Conservation (phyloP, 1,139 yeast genomes). For the Blastobotrys raffinosifermentans region DNA sequence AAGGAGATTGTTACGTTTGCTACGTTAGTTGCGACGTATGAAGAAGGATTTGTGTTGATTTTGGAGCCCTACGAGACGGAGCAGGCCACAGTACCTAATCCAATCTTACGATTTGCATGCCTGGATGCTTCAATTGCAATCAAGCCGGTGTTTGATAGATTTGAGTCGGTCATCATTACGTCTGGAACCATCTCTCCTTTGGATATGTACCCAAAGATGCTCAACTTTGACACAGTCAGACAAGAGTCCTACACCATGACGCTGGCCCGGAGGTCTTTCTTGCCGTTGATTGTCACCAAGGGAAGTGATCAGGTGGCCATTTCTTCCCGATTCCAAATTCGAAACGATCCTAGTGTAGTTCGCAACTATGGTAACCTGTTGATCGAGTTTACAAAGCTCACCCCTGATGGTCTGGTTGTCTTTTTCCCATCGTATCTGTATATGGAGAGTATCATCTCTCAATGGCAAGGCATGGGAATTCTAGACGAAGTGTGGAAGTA, state of each 20-base stretch:
- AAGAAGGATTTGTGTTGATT: conserved; percentile 83
- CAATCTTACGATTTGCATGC: conserved; percentile 90
- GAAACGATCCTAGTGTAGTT: conserved; percentile 97
- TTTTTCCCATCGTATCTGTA: conserved; percentile 94
- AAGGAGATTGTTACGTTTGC: conserved; percentile 98
- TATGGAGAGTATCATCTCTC: conserved; percentile 95
- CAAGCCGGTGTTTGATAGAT: conserved; percentile 91
- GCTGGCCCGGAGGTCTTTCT: conserved; percentile 80
- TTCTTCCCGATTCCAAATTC: conserved; percentile 89
- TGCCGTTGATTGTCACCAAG: conserved; percentile 93
- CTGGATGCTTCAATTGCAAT: conserved; percentile 97
- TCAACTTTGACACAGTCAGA: conserved; percentile 87
- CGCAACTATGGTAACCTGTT: conserved; percentile 91
- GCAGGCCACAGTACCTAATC: conserved; percentile 96
- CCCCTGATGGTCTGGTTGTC: conserved; percentile 98
- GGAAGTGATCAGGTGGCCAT: conserved; percentile 98
- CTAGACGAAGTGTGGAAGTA: conserved; percentile 98
- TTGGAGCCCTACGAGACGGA: conserved; percentile 96
- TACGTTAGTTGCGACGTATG: conserved; percentile 90
- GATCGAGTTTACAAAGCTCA: conserved; percentile 87
- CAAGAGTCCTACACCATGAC: conserved; percentile 97
- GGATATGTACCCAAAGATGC: conserved; percentile 98
- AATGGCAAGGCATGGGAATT: conserved; percentile 99
- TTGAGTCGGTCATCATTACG: conserved; percentile 90
- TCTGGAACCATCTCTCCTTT: conserved; percentile 97